A percentile compares a stretch with the other conserved stretches of the same genome.
Evolutionary conservation across 352 stramenopile genomes (phyloP).

Genomic region (Peronosclerospora sorghi): DNA sequence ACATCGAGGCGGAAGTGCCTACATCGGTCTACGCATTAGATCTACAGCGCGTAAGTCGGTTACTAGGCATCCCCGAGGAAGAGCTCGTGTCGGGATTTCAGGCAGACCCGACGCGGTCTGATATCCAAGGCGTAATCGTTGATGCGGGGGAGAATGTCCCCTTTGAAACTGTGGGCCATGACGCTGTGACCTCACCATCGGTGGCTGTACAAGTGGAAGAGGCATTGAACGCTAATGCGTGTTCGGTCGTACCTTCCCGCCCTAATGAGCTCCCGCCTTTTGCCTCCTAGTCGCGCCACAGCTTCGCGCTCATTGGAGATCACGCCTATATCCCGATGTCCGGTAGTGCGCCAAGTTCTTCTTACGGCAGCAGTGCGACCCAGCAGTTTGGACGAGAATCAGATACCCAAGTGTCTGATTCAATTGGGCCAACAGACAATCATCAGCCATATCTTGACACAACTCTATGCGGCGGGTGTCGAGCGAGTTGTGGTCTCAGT

Average conservation of each 20-base stretch:
- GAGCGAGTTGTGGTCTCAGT: conserved; percentile 74
- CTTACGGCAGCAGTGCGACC: conserved; percentile 53
- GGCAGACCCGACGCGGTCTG: conserved; percentile 35
- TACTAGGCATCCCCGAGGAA: conserved; percentile 35
- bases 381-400: conserved; percentile 36
- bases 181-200: conserved; percentile 8
- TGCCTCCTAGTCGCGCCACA: conserved; percentile 11
- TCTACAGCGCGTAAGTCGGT: conserved; percentile 35
- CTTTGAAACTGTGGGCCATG: conserved; percentile 53
- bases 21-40: conserved; percentile 47
- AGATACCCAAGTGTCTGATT: conserved; percentile 65
- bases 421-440: conserved; percentile 59
- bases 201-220: conserved; percentile 10
- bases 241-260: background rate
- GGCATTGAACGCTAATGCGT: background rate
- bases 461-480: conserved; percentile 61
- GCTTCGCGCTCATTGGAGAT: conserved; percentile 6
- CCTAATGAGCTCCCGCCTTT: conserved; percentile 9
- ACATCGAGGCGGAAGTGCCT: conserved; percentile 46
- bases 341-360: conserved; percentile 40
- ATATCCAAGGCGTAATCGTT: conserved; percentile 72
- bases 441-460: conserved; percentile 68
- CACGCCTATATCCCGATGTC: conserved; percentile 13
- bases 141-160: conserved; percentile 63
- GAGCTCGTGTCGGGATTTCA: conserved; percentile 51